phyloP scores from a whole-genome alignment of 192 early-diverging fungal species.

The Coemansia biformis region DNA sequence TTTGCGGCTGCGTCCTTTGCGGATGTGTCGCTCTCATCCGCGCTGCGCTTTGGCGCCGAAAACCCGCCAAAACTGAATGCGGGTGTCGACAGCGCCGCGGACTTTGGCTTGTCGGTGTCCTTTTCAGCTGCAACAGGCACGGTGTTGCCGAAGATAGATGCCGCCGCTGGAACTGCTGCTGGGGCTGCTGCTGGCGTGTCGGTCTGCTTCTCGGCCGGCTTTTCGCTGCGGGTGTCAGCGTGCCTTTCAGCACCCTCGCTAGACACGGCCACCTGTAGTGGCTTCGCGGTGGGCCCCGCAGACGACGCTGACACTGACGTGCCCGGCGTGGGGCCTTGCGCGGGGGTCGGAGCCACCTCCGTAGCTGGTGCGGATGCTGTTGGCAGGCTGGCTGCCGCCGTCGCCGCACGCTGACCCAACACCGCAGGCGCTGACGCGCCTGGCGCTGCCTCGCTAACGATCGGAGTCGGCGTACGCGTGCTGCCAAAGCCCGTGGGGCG shows the following conservation, averaged over 20 bases:
- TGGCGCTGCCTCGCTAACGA: constrained; percentile 22
- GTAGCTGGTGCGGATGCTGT: neutral
- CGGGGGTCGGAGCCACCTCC: neutral
- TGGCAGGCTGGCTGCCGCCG: neutral
- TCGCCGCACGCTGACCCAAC: neutral
- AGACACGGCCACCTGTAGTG: too few relatives aligned
- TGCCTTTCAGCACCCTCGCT: too few relatives aligned
- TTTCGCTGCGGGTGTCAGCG: too few relatives aligned
- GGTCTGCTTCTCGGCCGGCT: neutral
- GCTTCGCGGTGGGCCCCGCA: too few relatives aligned
- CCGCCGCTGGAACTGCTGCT: constrained; percentile 1
- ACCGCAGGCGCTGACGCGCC: neutral
- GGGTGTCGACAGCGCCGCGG: neutral
- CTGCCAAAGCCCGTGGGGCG: constrained; percentile 46
- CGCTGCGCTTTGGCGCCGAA: constrained; percentile 1
- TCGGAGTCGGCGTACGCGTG: constrained; percentile 34
- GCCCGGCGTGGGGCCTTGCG: neutral
- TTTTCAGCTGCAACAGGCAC: constrained; percentile 1
- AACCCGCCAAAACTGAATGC: constrained; percentile 15
- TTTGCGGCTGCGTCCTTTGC: too few relatives aligned
- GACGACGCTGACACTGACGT: too few relatives aligned
- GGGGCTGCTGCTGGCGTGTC: neutral
- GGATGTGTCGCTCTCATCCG: neutral
- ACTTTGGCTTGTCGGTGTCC: constrained; percentile 2
- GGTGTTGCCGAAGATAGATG: constrained; percentile 19